Evolutionary conservation across 164 flowering plant genomes (phyloP).

Genomic region (Dillenia suffruticosa): DNA sequence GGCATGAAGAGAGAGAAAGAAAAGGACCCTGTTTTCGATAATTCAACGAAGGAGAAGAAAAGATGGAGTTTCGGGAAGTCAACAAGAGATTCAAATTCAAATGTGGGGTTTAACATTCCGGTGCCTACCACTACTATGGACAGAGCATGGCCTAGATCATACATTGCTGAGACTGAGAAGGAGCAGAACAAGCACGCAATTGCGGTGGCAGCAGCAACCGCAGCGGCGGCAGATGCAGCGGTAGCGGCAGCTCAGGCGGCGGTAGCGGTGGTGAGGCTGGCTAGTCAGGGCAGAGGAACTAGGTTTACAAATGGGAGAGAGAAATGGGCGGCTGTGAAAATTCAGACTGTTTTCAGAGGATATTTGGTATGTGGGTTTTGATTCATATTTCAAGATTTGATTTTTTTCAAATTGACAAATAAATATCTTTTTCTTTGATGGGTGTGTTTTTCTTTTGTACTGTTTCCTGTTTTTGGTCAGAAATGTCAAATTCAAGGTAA

Average conservation of each 20-base stretch:
- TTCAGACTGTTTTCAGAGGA: conserved; percentile 56
- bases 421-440: neutral
- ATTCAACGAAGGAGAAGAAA: conserved; percentile 48
- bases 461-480: neutral
- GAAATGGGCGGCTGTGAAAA: conserved; percentile 45
- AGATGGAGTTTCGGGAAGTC: conserved; percentile 69
- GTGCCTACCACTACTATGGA: neutral
- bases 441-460: neutral
- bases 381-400: too few relatives aligned
- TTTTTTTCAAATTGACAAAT: too few relatives aligned
- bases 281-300: conserved; percentile 41
- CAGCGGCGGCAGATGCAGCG: conserved; percentile 68
- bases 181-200: conserved; percentile 69
- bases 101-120: conserved; percentile 7
- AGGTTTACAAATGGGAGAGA: conserved; percentile 28
- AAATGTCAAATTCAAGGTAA: too few relatives aligned
- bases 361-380: conserved; percentile 42
- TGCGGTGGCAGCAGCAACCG: conserved; percentile 70
- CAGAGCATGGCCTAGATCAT: conserved; percentile 40
- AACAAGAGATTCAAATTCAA: conserved; percentile 26
- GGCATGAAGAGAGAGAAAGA: conserved; percentile 70
- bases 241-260: conserved; percentile 73
- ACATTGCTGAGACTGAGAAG: conserved; percentile 30
- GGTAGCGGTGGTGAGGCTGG: conserved; percentile 55
- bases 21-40: conserved; percentile 18